These are phyloP conservation scores for Colletotrichum tropicicola DNA, from an alignment of 2,329 filamentous ascomycete species.

Conservation along the genomic window DNA sequence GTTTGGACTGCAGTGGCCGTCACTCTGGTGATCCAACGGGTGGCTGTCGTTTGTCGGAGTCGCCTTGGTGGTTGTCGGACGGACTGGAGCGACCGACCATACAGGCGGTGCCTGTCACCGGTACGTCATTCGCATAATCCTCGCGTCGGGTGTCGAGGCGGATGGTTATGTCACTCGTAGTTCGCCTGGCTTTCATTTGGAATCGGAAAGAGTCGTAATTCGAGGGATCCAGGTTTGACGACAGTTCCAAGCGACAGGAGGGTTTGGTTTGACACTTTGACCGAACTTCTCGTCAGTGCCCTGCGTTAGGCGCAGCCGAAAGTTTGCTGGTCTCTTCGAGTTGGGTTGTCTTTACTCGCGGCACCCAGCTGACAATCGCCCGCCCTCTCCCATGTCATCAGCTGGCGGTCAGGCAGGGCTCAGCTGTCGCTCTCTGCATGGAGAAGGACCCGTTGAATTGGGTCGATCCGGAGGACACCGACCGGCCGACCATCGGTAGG, in stretches of 20 bases:
- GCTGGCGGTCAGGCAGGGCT: no score
- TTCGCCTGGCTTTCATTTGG: no score
- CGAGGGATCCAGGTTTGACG: no score
- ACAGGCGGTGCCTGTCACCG: background rate
- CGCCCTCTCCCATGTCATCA: no score
- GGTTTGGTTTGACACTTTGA: background rate
- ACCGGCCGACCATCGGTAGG: background rate
- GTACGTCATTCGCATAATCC: constrained; percentile 4
- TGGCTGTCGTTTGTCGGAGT: background rate
- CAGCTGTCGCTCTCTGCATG: background rate
- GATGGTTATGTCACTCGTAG: background rate
- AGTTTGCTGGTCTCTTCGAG: background rate
- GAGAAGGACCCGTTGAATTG: background rate
- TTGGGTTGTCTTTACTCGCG: background rate
- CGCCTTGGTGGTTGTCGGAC: no score
- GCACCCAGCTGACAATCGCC: no score
- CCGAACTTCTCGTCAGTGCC: background rate
- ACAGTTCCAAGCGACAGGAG: no score
- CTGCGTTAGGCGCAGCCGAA: background rate
- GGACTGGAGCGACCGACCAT: no score
- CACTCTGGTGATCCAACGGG: background rate
- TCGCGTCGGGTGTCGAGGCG: background rate
- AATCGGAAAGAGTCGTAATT: no score
- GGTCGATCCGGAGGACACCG: background rate
- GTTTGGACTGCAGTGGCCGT: background rate